These are phyloP conservation scores for Neurospora tetraspora DNA, from an alignment of 495 filamentous ascomycete species.

Conservation along the genomic window DNA sequence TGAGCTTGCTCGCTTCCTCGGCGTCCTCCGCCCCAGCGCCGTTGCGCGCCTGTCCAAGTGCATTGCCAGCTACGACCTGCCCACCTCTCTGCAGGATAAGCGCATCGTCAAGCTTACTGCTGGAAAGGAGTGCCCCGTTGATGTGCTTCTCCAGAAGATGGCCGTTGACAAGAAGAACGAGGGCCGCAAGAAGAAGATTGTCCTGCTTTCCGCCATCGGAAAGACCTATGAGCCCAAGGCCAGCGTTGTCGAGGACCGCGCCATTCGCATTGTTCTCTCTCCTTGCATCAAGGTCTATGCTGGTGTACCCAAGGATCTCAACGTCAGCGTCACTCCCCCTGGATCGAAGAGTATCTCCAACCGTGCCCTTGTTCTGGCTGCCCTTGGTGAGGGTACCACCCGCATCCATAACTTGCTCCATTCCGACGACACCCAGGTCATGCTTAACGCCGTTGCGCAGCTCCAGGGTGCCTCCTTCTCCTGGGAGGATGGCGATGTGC, in stretches of 20 bases:
- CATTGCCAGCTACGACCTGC: slow-evolving; percentile 84
- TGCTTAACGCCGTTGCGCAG: slow-evolving; percentile 77
- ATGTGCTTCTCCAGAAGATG: slow-evolving; percentile 83
- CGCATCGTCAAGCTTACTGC: slow-evolving; percentile 77
- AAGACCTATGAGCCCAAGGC: slow-evolving; percentile 77
- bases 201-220: slow-evolving; percentile 88
- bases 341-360: slow-evolving; percentile 99
- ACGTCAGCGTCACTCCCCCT: slow-evolving; percentile 73
- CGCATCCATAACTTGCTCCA: slow-evolving; percentile 86
- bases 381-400: slow-evolving; percentile 78
- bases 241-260: slow-evolving; percentile 74
- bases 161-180: slow-evolving; percentile 98
- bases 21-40: slow-evolving; percentile 75
- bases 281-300: slow-evolving; percentile 66
- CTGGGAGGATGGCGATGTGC: slow-evolving; percentile 87
- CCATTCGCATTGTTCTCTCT: slow-evolving; percentile 76
- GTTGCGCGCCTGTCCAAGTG: slow-evolving; percentile 87
- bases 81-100: slow-evolving; percentile 75
- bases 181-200: slow-evolving; percentile 89
- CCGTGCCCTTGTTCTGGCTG: slow-evolving; percentile 83
- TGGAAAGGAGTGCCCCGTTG: slow-evolving; percentile 83
- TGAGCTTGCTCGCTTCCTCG: slow-evolving; percentile 81
- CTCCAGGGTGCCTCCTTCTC: slow-evolving; percentile 84
- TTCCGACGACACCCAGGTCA: slow-evolving; percentile 94
- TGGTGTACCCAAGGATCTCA: slow-evolving; percentile 49